Evolutionary conservation across 176 grass and related monocot genomes (phyloP), one percentile per base, ranked within the genome.

Genomic region (Pontederia crassipes): DNA sequence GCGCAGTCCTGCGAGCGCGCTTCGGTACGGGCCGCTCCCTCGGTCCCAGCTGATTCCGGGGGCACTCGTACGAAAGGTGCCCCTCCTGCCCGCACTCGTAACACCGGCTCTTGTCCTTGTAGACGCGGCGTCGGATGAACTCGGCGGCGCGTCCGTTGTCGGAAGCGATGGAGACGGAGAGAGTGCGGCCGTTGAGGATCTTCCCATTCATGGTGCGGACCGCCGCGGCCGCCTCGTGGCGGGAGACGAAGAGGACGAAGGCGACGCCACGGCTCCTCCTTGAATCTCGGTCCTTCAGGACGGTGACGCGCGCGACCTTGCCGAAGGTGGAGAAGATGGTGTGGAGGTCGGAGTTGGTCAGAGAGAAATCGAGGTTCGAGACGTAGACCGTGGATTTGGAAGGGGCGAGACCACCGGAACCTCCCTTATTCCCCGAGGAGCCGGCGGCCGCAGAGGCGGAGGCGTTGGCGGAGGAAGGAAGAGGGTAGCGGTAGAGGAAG

Each of bases 261-360:
- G 92, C 92, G 10, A 97, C 81, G 14, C 93, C 93, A 3, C 64
- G 77, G 75, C 81, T 97, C 55, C 72, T 66, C 58, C 91, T 83
- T 62, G 84, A 85, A 4, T 11, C 69, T 10, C 84, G 81, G 67
- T 97, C 84, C 82, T 97, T 97, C 66, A 91, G 76, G 17, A 98
- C 81, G 53, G 93, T 88, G 71, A 91, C 87, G 65, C 81, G 80
- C 5, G 84, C 93, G n/a, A 92, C 93, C 52, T 83, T 81, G 45
- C 93, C 87, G 67, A 98, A 98, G 68, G 79, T 86, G 75, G 87
- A 88, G 81, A 98, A 92, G 76, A 98, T 79, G 46, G 80, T 79
- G 77, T 98, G 84, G 64, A 98, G 87, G 58, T 98, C 93, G 74
- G 93, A 98, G 76, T 98, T 92, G 77, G 93, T 98, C 67, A 98